Base-by-base conservation (phyloP, 495 filamentous ascomycete species). In the Penicillium diatomitis region DNA sequence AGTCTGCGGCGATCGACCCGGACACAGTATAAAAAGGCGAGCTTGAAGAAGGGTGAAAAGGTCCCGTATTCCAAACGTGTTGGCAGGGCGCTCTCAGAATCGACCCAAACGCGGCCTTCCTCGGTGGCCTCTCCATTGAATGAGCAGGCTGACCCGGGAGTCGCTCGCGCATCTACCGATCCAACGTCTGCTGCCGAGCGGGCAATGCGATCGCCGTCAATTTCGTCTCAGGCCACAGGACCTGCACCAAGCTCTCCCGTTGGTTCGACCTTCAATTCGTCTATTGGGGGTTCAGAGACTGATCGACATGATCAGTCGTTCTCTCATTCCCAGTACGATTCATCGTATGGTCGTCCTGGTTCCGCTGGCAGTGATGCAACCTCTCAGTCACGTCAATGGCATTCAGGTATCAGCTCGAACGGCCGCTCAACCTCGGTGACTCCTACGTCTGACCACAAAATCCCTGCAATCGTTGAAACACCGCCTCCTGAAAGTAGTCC, bases 11-110 rank as follows among this genome's bases (percentile, higher is more conserved):
- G 92, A 47, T 95, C 94, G 35, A 99, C 89, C 10, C 79, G 88
- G 35, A 99, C 92, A 10, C 89, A 88, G 31, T 98, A 98, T 59
- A 75, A 88, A 58, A 86, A 87, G 46, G 92, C 90, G 8, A 96
- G 90, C 70, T 64, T 89, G 44, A 81, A 81, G 50, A 89, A 85
- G 60, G 85, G 86, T 39, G 86, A 91, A 56, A 76, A 84, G 44
- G 75, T 79, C 4, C 82, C 85, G 29, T 86, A 88, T 53, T 84
- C 88, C 0, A 92, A 87, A 64, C 75, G 92, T 47, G 71, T 80
- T 37, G 81, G 75, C 3, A 76, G 79, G 46, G 57, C 57, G 11
- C 47, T 72, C 3, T 77, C 79, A 32, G 80, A 83, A 41, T 78
- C 77, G 3, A 82, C 80, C 38, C 82, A 86, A 38, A 54, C 70